Evolutionary conservation across 495 filamentous ascomycete genomes (phyloP), one percentile per base, ranked within the genome.

Genomic region (Lophiotrema nucula): DNA sequence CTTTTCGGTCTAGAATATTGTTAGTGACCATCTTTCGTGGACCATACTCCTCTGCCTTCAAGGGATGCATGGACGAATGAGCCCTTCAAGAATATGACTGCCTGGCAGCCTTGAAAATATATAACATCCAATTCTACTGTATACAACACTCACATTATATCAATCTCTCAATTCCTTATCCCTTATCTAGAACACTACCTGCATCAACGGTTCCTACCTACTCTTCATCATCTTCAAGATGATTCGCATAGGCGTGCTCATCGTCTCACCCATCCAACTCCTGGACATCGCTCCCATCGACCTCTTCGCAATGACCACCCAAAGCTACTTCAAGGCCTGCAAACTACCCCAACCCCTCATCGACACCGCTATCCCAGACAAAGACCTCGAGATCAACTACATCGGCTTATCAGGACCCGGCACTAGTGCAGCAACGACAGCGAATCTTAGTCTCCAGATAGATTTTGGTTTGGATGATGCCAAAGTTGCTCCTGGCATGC

Each of bases 241-340:
- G 23, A n/a, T 62, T 33, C 63, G 52, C 53, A 66, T 66, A 18
- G 63, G 58, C 53, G 58, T 66, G 58, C 58, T 66, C 42, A 28
- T 66, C n/a, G 39, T 55, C 3, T 43, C 58, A 0, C 58, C 58
- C 5, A 58, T 66, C 39, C 63, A 66, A 55, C 63, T 66, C 58
- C 63, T 66, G 42, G 63, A 66, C 53, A 35, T 62, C 53, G 24
- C 57, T 23, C 63, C 63, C n/a, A 47, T 66, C 42, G 63, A 66
- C 41, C 63, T 66, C 58, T 66, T 66, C 52, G 46, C 52, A 23
- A 66, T 66, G 63, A n/a, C 45, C 18, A 58, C 57, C 0, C 23
- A 28, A 16, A 16, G 19, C 15, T 66, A 66, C 58, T 48, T 66
- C 33, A 8, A n/a, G 1, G 63, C 47, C 26, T 62, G 63, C 63